phyloP scores from a whole-genome alignment of 139 green algal species.

The Chlamydomonas incerta region DNA sequence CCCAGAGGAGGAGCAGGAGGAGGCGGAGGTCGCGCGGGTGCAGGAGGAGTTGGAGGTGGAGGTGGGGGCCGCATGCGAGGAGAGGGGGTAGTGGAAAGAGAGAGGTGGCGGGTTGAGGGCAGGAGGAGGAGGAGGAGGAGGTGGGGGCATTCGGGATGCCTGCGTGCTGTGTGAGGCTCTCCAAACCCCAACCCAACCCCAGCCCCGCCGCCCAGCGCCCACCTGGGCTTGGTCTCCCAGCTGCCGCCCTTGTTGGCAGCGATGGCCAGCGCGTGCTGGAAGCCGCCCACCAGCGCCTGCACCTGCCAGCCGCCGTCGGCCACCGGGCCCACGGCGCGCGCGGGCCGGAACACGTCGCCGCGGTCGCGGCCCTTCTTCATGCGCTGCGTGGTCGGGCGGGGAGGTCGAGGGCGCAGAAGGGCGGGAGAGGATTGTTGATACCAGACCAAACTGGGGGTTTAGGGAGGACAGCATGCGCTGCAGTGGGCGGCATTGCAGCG shows the following conservation, averaged over 20 bases:
- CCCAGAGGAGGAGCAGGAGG: not conserved
- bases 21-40: not conserved
- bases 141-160: too few relatives aligned
- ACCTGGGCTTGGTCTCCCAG: constrained; percentile 20
- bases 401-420: not conserved
- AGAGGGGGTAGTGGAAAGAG: not conserved
- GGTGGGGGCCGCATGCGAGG: not conserved
- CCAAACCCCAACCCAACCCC: too few relatives aligned
- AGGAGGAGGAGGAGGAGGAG: not conserved
- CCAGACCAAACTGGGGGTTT: too few relatives aligned
- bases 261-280: constrained; percentile 66
- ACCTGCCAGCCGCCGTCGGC: constrained; percentile 49
- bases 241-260: constrained; percentile 34
- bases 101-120: too few relatives aligned
- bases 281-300: constrained; percentile 58
- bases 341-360: constrained; percentile 38
- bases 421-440: too few relatives aligned
- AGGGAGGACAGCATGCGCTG: too few relatives aligned
- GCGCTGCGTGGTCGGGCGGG: not conserved
- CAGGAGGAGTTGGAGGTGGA: not conserved
- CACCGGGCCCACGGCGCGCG: constrained; percentile 37
- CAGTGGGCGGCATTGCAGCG: too few relatives aligned
- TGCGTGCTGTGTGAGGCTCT: too few relatives aligned
- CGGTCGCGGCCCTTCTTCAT: constrained; percentile 44
- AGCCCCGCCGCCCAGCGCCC: too few relatives aligned